phyloP scores from a whole-genome alignment of 78 protist species.

The Pigoraptor vietnamica region DNA sequence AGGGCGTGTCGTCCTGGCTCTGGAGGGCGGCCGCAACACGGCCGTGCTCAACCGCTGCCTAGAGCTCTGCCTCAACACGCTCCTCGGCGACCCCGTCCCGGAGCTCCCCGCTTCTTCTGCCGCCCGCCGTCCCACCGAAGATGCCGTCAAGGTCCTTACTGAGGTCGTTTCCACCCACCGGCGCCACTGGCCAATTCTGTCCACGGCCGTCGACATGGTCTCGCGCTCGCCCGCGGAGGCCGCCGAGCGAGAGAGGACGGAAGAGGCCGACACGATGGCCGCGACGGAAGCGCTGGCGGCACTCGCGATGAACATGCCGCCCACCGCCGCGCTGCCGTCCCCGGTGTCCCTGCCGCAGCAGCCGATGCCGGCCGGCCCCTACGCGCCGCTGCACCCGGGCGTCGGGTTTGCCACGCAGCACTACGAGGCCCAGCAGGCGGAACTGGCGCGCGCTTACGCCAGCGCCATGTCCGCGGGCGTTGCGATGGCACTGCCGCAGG shows the following conservation, averaged over 20 bases:
- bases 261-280: not conserved
- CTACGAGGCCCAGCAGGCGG: too few species aligned
- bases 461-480: too few species aligned
- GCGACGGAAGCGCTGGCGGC: not conserved
- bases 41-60: not conserved
- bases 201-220: not conserved
- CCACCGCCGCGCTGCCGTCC: not conserved
- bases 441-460: too few species aligned
- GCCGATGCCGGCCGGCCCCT: too few species aligned
- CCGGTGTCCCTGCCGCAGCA: too few species aligned
- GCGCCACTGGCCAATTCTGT: not conserved
- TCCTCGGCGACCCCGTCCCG: not conserved
- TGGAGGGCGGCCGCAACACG: conserved; percentile 22
- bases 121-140: not conserved
- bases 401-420: not conserved
- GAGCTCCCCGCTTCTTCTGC: not conserved
- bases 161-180: not conserved
- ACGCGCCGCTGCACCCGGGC: not conserved
- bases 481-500: not conserved
- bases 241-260: not conserved
- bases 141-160: not conserved
- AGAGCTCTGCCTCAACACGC: not conserved
- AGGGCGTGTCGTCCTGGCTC: conserved; percentile 1
- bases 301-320: not conserved
- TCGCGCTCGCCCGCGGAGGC: not conserved